A percentile compares a stretch with the other conserved stretches of the same genome.
Conservation (phyloP, 352 stramenopile genomes). For the Globisporangium rhizosaccharum region DNA sequence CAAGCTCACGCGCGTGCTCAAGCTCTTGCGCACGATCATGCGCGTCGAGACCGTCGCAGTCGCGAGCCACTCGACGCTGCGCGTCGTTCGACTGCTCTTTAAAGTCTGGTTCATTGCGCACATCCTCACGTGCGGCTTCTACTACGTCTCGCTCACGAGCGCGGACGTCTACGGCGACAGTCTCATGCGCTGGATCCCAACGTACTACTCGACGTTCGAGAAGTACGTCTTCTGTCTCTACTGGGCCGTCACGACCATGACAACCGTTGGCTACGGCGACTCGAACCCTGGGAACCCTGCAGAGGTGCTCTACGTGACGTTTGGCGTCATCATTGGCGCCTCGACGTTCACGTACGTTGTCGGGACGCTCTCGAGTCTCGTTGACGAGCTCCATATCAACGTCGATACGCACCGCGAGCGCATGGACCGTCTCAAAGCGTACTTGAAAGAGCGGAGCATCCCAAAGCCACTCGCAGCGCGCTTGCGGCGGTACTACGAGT, state of each 20-base stretch:
- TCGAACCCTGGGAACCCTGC: slow-evolving; percentile 43
- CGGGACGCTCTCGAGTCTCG: slow-evolving; percentile 66
- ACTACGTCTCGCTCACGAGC: slow-evolving; percentile 42
- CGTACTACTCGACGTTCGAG: slow-evolving; percentile 27
- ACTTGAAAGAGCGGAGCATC: slow-evolving; percentile 60
- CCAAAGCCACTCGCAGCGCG: slow-evolving; percentile 44
- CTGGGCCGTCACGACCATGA: slow-evolving; percentile 78
- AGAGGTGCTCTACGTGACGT: slow-evolving; percentile 50
- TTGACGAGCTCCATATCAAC: slow-evolving; percentile 59
- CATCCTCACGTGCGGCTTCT: slow-evolving; percentile 54
- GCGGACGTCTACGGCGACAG: slow-evolving; percentile 23
- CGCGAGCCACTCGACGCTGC: slow-evolving; percentile 43
- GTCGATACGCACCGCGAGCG: slow-evolving; percentile 48
- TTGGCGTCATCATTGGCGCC: slow-evolving; percentile 51
- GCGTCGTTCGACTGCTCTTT: slow-evolving; percentile 48
- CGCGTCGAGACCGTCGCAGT: slow-evolving; percentile 43
- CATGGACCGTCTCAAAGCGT: slow-evolving; percentile 74
- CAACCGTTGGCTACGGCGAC: slow-evolving; percentile 75
- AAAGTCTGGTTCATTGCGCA: slow-evolving; percentile 67
- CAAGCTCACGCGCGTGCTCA: slow-evolving; percentile 84
- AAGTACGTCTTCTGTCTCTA: slow-evolving; percentile 74
- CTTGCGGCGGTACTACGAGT: slow-evolving; percentile 76
- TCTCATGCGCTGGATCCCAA: slow-evolving; percentile 22
- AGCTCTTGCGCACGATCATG: slow-evolving; percentile 69
- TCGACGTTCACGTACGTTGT: slow-evolving; percentile 79